Evolutionary conservation across 768 basidiomycete species (phyloP).

Genomic region (Daedaleopsis nitida): DNA sequence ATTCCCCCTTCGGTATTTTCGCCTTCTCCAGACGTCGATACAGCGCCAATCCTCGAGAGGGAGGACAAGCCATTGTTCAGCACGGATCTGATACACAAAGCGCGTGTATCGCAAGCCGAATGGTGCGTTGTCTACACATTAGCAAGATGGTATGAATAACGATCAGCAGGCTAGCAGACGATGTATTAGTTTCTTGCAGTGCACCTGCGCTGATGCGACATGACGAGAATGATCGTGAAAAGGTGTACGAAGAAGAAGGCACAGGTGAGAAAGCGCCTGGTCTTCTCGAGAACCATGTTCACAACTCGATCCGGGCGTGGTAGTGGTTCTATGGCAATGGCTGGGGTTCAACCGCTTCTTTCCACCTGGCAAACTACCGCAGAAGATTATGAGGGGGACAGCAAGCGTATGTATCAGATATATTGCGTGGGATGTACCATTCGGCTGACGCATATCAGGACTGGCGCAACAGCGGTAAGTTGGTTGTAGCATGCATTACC

Average conservation of each 20-base stretch:
- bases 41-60: slow-evolving; percentile 34
- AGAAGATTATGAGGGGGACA: slow-evolving; percentile 53
- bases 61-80: slow-evolving; percentile 82
- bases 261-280: slow-evolving; percentile 15
- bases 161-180: slow-evolving; percentile 52
- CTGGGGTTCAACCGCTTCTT: slow-evolving; percentile 66
- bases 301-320: not conserved
- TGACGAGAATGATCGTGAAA: slow-evolving; percentile 6
- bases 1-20: slow-evolving; percentile 42
- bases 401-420: slow-evolving; percentile 51
- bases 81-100: slow-evolving; percentile 64
- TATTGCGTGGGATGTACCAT: not conserved
- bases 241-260: slow-evolving; percentile 28
- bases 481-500: slow-evolving; percentile 23
- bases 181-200: slow-evolving; percentile 39
- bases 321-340: slow-evolving; percentile 71
- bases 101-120: slow-evolving; percentile 60
- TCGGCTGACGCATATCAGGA: slow-evolving; percentile 45
- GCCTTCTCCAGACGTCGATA: not conserved
- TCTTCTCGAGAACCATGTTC: not conserved
- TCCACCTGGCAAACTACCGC: slow-evolving; percentile 41
- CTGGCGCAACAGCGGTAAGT: slow-evolving; percentile 71
- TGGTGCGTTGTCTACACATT: slow-evolving; percentile 46
- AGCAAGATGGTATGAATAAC: not conserved
- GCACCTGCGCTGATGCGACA: slow-evolving; percentile 28